Evolutionary conservation across 192 early-diverging fungal species (phyloP).

Genomic region (Jimgerdemannia lactiflua): DNA sequence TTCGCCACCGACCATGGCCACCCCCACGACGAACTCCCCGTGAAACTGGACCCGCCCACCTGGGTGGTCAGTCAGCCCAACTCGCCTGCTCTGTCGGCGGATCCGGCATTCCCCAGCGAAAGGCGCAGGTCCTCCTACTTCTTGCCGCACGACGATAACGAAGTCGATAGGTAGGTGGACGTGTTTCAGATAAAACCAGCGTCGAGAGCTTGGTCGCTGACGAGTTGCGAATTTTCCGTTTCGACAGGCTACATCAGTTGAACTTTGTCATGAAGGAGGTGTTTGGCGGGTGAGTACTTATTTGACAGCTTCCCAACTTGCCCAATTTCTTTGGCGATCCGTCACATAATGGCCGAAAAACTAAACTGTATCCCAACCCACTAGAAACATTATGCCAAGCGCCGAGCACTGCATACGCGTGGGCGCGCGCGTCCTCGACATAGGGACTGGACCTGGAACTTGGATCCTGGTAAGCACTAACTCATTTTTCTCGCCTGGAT

Average conservation of each 20-base stretch:
- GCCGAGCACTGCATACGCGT: constrained; percentile 13
- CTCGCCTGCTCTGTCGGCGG: too few relatives aligned
- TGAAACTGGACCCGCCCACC: background rate
- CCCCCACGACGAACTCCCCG: background rate
- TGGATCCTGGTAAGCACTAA: constrained; percentile 17
- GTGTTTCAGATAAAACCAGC: too few relatives aligned
- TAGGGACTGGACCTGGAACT: constrained; percentile 22
- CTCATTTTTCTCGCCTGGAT: background rate
- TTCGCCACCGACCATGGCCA: background rate
- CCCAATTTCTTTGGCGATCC: too few relatives aligned
- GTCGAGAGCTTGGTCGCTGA: background rate
- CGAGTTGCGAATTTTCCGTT: background rate
- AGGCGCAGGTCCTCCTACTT: background rate
- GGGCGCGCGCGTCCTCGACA: constrained; percentile 17
- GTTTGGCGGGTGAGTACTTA: background rate
- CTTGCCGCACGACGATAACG: background rate
- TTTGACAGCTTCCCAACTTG: background rate
- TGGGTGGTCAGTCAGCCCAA: background rate
- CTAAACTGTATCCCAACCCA: background rate
- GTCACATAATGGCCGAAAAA: too few relatives aligned
- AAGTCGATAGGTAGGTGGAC: background rate
- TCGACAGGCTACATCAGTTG: background rate
- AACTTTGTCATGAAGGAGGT: background rate
- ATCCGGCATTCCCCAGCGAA: background rate
- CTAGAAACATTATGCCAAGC: background rate